Conservation (phyloP, 2,329 filamentous ascomycete species). For the Chaetomium globosum region DNA sequence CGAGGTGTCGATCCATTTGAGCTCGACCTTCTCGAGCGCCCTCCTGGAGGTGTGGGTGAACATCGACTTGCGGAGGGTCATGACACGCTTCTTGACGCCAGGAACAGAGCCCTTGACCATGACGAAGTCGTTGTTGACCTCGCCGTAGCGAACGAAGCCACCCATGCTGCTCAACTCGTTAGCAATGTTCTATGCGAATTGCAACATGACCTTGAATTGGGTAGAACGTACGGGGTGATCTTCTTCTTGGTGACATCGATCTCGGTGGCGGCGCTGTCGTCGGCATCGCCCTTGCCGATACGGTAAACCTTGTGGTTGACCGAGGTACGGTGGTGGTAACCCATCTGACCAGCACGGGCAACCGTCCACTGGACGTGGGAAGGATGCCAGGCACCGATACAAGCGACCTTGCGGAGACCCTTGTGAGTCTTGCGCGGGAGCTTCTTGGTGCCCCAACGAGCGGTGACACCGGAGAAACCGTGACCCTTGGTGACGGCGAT, state of each 20-base stretch:
- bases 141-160: constrained; percentile 99
- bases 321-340: constrained; percentile 99
- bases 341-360: constrained; percentile 98
- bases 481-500: constrained; percentile 99
- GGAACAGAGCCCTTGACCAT: constrained; percentile 97
- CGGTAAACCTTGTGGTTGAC: constrained; percentile 99
- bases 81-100: constrained; percentile 98
- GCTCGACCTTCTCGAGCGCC: constrained; percentile 97
- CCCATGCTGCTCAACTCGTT: constrained; percentile 67
- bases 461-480: constrained; percentile 96
- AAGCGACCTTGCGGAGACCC: constrained; percentile 99
- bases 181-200: constrained; percentile 12
- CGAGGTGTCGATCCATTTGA: constrained; percentile 99
- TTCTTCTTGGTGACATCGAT: constrained; percentile 98
- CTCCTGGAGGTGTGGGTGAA: constrained; percentile 94
- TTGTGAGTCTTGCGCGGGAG: constrained; percentile 99
- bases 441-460: constrained; percentile 99
- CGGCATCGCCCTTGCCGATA: constrained; percentile 88
- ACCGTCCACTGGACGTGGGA: constrained; percentile 99
- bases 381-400: constrained; percentile 99
- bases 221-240: constrained; percentile 89
- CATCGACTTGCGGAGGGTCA: constrained; percentile 99
- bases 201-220: not conserved
- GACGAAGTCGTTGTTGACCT: constrained; percentile 98
- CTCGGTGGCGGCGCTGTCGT: constrained; percentile 91